Evolutionary conservation across 1,139 yeast species (phyloP), one percentile per base, ranked within the genome.

Genomic region (Yamadazyma siamensis): DNA sequence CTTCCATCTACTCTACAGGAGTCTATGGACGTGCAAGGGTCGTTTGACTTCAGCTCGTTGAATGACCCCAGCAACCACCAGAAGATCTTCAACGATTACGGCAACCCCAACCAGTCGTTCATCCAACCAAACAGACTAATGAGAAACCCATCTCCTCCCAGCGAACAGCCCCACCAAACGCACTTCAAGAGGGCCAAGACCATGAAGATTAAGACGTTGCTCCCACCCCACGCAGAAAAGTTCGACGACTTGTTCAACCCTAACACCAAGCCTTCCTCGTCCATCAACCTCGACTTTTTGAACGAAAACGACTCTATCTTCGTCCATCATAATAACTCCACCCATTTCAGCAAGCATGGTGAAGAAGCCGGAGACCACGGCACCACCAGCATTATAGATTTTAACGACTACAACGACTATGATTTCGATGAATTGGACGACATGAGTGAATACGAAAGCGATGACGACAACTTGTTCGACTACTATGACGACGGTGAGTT

Each of bases 241-340:
- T 70, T 65, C 32, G 61, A 54, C 40, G 54, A 59, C 38, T 56
- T 66, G 41, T 63, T 54, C 45, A 63, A 66, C 42, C 64, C 74
- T 6, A 63, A 65, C 42, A 61, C 66, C 15, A 66, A 65, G 43
- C 74, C 74, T 14, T 65, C 71, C 15, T 64, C 63, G 21, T 50
- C 65, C 34, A 52, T 65, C n/a, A 41, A 43, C 19, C 41, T 44
- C 32, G 52, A 54, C 31, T 47, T 46, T 25, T 5, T 14, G 6
- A 48, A 48, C 30, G 50, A 50, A 30, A 36, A 51, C 29, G 52
- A 54, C n/a, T 54, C 64, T 6, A 53, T 62, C 19, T 61, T 60
- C 30, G 53, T 54, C 16, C 62, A 53, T n/a, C 45, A 47, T 13
- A 31, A 36, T 15, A 38, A 34, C 24, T 23, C 26, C 13, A 22